phyloP scores from a whole-genome alignment of 164 flowering plant species.

The Chimonanthus praecox region DNA sequence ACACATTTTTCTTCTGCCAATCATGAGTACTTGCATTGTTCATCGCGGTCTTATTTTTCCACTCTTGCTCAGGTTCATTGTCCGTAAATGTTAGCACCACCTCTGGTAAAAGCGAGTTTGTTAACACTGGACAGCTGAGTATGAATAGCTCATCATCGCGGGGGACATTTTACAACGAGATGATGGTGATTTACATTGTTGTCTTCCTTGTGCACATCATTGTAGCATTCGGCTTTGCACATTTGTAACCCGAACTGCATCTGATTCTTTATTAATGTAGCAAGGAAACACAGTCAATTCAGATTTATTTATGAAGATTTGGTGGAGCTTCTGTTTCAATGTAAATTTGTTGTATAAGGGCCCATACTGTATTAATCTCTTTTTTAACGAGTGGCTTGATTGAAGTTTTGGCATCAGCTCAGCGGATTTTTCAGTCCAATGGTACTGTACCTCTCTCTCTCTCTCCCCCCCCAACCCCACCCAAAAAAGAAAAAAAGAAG shows the following conservation, averaged over 20 bases:
- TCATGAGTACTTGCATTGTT: neutral
- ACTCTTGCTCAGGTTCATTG: constrained; percentile 37
- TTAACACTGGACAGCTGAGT: constrained; percentile 46
- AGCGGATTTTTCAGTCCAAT: neutral
- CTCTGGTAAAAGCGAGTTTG: constrained; percentile 37
- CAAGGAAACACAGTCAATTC: constrained; percentile 6
- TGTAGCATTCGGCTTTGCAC: neutral
- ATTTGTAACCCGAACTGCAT: neutral
- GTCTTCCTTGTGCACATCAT: neutral
- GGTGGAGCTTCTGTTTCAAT: neutral
- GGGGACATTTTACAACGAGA: constrained; percentile 10
- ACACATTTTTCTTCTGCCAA: neutral
- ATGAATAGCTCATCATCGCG: constrained; percentile 25
- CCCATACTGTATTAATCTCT: neutral
- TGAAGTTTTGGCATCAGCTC: neutral
- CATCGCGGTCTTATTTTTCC: neutral
- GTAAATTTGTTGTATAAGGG: neutral
- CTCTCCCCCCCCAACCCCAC: too few species aligned
- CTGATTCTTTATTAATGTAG: constrained; percentile 16
- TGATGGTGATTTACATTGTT: neutral
- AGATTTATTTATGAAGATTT: constrained; percentile 6
- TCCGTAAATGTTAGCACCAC: constrained; percentile 55
- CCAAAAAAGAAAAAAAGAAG: too few species aligned
- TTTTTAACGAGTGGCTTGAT: neutral
- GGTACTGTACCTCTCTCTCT: too few species aligned